Conservation (phyloP, 2,329 filamentous ascomycete species). For the Hymenoscyphus fraxineus region DNA sequence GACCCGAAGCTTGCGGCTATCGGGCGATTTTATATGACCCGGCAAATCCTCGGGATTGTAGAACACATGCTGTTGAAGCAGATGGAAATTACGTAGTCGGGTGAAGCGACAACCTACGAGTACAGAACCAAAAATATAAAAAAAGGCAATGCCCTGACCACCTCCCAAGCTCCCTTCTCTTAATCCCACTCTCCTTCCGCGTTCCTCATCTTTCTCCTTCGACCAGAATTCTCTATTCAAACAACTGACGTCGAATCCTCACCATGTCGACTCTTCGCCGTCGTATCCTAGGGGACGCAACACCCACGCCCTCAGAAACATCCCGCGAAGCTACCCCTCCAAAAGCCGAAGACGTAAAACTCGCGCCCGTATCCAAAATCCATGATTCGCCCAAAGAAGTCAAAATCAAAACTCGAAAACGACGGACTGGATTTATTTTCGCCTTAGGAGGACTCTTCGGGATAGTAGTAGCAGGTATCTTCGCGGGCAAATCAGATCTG, state of each 20-base stretch:
- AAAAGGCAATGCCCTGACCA: background rate
- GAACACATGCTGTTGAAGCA: background rate
- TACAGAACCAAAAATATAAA: background rate
- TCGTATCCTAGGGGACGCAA: slow-evolving; percentile 19
- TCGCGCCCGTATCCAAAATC: slow-evolving; percentile 50
- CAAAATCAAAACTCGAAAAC: slow-evolving; percentile 39
- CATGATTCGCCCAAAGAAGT: slow-evolving; percentile 11
- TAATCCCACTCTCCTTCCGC: background rate
- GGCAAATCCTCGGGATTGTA: background rate
- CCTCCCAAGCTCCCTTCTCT: background rate
- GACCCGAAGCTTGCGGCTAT: background rate
- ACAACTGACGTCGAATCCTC: background rate
- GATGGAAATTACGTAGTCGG: background rate
- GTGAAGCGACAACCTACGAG: background rate
- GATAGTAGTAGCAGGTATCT: slow-evolving; percentile 81
- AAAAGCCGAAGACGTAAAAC: slow-evolving; percentile 42
- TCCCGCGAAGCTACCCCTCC: slow-evolving; percentile 22
- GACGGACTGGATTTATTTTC: slow-evolving; percentile 79
- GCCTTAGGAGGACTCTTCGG: slow-evolving; percentile 85
- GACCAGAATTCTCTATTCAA: background rate
- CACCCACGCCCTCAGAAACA: slow-evolving; percentile 14
- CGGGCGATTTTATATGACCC: background rate
- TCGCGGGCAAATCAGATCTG: slow-evolving; percentile 83
- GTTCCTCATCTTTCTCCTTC: background rate
- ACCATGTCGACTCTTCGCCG: slow-evolving; percentile 27